phyloP scores from a whole-genome alignment of 371 early-diverging fungal genomes.

The Mortierella sp. region DNA sequence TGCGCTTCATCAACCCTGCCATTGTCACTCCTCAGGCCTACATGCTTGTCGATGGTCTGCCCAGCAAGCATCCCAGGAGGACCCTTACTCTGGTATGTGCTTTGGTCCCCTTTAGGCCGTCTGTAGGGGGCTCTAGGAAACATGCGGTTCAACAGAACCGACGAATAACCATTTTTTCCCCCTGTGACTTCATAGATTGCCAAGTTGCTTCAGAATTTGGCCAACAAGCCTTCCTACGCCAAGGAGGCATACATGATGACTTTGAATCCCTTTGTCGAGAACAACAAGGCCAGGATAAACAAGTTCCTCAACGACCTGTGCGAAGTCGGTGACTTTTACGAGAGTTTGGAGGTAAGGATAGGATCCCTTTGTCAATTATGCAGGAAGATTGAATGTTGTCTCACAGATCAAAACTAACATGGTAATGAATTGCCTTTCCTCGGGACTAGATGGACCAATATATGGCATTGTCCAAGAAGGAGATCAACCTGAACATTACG shows the following conservation, averaged over 20 bases:
- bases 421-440: slow-evolving; percentile 3
- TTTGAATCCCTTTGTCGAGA: slow-evolving; percentile 90
- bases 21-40: slow-evolving; percentile 96
- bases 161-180: background rate
- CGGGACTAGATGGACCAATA: slow-evolving; percentile 91
- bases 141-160: background rate
- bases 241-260: slow-evolving; percentile 95
- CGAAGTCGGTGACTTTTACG: slow-evolving; percentile 96
- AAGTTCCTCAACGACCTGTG: slow-evolving; percentile 91
- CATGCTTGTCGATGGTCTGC: slow-evolving; percentile 90
- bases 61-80: slow-evolving; percentile 85
- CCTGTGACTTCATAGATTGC: slow-evolving; percentile 69
- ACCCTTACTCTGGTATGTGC: slow-evolving; percentile 90
- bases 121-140: background rate
- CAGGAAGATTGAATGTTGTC: background rate
- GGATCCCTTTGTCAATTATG: background rate
- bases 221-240: slow-evolving; percentile 93
- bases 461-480: slow-evolving; percentile 93
- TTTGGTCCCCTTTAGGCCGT: background rate
- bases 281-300: slow-evolving; percentile 88
- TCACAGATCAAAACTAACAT: slow-evolving; percentile 10
- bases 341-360: slow-evolving; percentile 80
- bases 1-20: slow-evolving; percentile 97
- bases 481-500: slow-evolving; percentile 88
- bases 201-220: slow-evolving; percentile 93